Conservation (phyloP, 495 filamentous ascomycete genomes). For the Hypomontagnella monticulosa region DNA sequence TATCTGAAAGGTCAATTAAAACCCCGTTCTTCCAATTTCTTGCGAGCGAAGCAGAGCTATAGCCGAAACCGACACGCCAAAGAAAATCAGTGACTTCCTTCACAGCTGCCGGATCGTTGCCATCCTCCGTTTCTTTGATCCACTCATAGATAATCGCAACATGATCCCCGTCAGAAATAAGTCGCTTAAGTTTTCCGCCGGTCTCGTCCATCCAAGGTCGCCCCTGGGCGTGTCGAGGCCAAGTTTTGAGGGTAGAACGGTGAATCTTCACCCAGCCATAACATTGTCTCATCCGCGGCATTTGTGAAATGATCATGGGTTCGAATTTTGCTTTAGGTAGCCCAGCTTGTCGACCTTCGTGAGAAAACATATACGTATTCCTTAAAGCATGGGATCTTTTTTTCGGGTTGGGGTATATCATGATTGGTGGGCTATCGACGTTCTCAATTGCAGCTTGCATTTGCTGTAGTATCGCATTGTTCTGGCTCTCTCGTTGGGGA, state of each 20-base stretch:
- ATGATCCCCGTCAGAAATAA: background rate
- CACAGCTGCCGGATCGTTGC: slow-evolving; percentile 3
- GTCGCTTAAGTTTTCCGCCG: slow-evolving; percentile 1
- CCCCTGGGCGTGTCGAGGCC: background rate
- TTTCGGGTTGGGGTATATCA: slow-evolving; percentile 5
- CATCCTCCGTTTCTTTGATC: slow-evolving; percentile 8
- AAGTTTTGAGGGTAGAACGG: background rate
- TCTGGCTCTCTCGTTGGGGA: slow-evolving; percentile 16
- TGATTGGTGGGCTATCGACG: slow-evolving; percentile 3
- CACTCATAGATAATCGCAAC: slow-evolving; percentile 18
- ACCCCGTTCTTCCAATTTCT: slow-evolving; percentile 15
- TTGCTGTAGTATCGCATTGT: slow-evolving; percentile 8
- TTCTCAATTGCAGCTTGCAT: slow-evolving; percentile 10
- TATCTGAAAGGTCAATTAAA: slow-evolving; percentile 24
- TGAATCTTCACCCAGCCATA: slow-evolving; percentile 21
- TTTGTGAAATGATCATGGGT: background rate
- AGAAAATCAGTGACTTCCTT: slow-evolving; percentile 16
- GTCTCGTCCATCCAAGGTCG: too few species aligned
- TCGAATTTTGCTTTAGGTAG: background rate
- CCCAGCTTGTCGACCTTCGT: slow-evolving; percentile 3
- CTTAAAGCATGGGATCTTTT: slow-evolving; percentile 3
- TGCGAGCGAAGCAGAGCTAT: background rate
- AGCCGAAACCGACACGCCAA: slow-evolving; percentile 15
- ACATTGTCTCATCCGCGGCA: slow-evolving; percentile 16
- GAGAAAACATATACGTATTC: slow-evolving; percentile 8